Base-by-base conservation (phyloP, 176 grass and related monocot species). In the Carex kokanica region DNA sequence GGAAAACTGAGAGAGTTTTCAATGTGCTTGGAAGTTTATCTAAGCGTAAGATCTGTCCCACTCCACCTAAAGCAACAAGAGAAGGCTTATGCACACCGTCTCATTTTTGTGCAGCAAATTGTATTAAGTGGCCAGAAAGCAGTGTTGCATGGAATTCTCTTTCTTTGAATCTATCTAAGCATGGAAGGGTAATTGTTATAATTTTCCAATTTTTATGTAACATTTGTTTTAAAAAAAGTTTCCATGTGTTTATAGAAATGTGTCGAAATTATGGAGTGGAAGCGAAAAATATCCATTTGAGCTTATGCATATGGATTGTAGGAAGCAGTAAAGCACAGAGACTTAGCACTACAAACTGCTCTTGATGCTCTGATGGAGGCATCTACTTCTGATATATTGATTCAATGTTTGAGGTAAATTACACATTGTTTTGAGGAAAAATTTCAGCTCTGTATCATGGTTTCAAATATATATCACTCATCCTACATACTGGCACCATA, bases 281-380 rank as follows among this genome's bases (percentile, higher is more conserved):
- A 18, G 18, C 6, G 20, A 41, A 70, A 41, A 20, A 38, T 2
- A 15, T 66, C 47, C 4, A 13, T 64, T 61, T 23, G 41, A 60
- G 31, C 41, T 18, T 43, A 45, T 17, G 49, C 32, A 12, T 36
- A 73, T 36, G 6, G 15, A 51, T 27, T 64, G 10, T 75, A 98
- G 92, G 89, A 93, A 82, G 89, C 89, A 57, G 21, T 88, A 79
- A 98, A 83, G 64, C 92, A 91, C 71, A 93, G 90, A 87, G 92
- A 98, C 78, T 87, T 85, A n/a, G 57, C 84, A 10, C 68, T 94
- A 55, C 92, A 95, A 80, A 67, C 84, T 65, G 91, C 91, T 57
- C 87, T 94, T 61, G 89, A 98, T 84, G 92, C 92, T 61, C 83
- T 98, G 64, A 72, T 94, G 11, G 87, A 98, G 73, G 95, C 95